Evolutionary conservation across 2,329 filamentous ascomycete species (phyloP).

Genomic region (Colletotrichum sp.): DNA sequence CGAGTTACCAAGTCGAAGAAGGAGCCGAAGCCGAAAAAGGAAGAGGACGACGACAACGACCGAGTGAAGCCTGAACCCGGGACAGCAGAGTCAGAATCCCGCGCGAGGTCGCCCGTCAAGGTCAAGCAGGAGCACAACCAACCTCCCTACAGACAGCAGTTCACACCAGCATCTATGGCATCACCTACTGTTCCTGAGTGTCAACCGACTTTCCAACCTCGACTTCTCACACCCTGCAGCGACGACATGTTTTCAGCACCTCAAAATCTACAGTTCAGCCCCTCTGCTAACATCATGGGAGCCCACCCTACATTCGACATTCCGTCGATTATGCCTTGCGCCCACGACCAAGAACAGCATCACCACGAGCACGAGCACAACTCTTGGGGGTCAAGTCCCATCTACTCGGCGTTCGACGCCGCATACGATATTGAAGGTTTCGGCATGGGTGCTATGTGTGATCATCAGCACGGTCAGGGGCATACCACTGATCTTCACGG

Average conservation of each 20-base stretch:
- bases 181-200: conserved; percentile 35
- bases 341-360: conserved; percentile 31
- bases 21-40: conserved; percentile 41
- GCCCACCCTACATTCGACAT: conserved; percentile 33
- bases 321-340: conserved; percentile 22
- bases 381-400: conserved; percentile 35
- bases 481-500: conserved; percentile 29
- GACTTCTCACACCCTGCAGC: conserved; percentile 60
- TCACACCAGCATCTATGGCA: conserved; percentile 41
- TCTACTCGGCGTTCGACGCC: conserved; percentile 45
- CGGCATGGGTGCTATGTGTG: conserved; percentile 35
- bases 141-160: conserved; percentile 35
- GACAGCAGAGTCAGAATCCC: conserved; percentile 15
- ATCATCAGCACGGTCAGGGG: conserved; percentile 33
- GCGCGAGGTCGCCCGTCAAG: conserved; percentile 23
- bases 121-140: conserved; percentile 45
- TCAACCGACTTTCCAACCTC: conserved; percentile 34
- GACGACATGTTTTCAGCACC: conserved; percentile 47
- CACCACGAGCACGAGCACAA: conserved; percentile 32
- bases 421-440: conserved; percentile 41
- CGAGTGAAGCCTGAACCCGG: conserved; percentile 45
- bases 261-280: conserved; percentile 34
- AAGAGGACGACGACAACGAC: conserved; percentile 33
- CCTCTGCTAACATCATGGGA: conserved; percentile 35
- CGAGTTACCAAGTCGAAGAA: conserved; percentile 53